Percentiles rank a stretch among this genome's conserved stretches.
phyloP scores from a whole-genome alignment of 495 filamentous ascomycete species.

The Aspergillus affinis region DNA sequence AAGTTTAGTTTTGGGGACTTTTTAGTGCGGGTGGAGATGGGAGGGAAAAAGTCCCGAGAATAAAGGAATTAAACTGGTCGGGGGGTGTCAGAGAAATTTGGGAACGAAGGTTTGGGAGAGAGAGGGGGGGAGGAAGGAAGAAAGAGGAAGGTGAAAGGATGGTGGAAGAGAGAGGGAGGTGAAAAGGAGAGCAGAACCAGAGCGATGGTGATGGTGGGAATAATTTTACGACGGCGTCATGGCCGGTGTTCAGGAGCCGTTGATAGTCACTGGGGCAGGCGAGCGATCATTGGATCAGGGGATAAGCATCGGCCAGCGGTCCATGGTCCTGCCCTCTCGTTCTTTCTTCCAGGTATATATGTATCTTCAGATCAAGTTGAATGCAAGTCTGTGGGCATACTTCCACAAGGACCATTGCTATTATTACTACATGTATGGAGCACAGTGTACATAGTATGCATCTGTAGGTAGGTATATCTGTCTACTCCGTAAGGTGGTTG shows the following conservation, averaged over 20 bases:
- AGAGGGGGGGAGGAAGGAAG: constrained; percentile 4
- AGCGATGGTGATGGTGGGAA: constrained; percentile 24
- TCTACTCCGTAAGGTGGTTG: no score
- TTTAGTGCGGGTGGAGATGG: constrained; percentile 3
- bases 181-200: constrained; percentile 18
- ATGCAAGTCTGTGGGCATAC: neutral
- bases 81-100: constrained; percentile 9
- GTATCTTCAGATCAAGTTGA: neutral
- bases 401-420: no score
- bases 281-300: constrained; percentile 14
- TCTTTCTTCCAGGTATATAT: neutral
- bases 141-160: constrained; percentile 14
- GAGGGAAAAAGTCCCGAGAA: constrained; percentile 13
- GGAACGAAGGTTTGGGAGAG: constrained; percentile 4
- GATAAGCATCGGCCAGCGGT: neutral
- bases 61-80: constrained; percentile 14
- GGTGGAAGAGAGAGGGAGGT: constrained; percentile 13
- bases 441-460: no score
- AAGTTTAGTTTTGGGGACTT: constrained; percentile 5
- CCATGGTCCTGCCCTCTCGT: no score
- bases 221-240: constrained; percentile 27
- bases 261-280: constrained; percentile 15
- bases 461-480: no score
- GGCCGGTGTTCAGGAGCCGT: constrained; percentile 16
- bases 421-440: no score